These are phyloP conservation scores for Fomitopsis schrenkii DNA, from an alignment of 1,284 basidiomycete species.

Conservation along the genomic window DNA sequence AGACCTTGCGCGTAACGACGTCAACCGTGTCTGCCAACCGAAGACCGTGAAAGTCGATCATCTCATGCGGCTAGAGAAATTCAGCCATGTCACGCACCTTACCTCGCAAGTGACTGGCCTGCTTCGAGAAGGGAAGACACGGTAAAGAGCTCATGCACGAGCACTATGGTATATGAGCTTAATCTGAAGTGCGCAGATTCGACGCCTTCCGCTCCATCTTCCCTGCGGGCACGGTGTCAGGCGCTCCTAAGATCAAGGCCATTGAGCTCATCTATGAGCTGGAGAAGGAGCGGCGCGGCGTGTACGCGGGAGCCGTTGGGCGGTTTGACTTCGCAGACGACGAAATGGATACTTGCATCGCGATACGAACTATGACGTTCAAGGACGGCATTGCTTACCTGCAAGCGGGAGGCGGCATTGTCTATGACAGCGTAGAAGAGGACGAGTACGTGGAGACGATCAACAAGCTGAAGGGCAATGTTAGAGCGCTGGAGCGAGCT, in stretches of 20 bases:
- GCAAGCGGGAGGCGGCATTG: slow-evolving; percentile 97
- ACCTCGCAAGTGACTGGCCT: slow-evolving; percentile 93
- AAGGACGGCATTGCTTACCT: slow-evolving; percentile 91
- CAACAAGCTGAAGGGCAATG: slow-evolving; percentile 91
- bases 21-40: slow-evolving; percentile 96
- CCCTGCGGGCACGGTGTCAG: slow-evolving; percentile 98
- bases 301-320: slow-evolving; percentile 97
- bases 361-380: slow-evolving; percentile 98
- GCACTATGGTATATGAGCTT: neutral
- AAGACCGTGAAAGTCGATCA: slow-evolving; percentile 95
- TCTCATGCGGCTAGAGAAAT: slow-evolving; percentile 93
- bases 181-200: slow-evolving; percentile 54
- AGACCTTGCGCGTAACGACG: slow-evolving; percentile 98
- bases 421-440: slow-evolving; percentile 95
- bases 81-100: slow-evolving; percentile 97
- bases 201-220: slow-evolving; percentile 99
- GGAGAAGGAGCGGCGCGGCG: slow-evolving; percentile 88
- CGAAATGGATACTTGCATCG: slow-evolving; percentile 98
- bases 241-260: slow-evolving; percentile 98
- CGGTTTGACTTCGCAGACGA: slow-evolving; percentile 95
- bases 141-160: slow-evolving; percentile 39
- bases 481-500: slow-evolving; percentile 83
- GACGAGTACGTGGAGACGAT: slow-evolving; percentile 96
- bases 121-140: slow-evolving; percentile 78
- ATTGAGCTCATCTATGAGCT: slow-evolving; percentile 90